Base-by-base conservation (phyloP, 164 flowering plant species). In the Vitis riparia region DNA sequence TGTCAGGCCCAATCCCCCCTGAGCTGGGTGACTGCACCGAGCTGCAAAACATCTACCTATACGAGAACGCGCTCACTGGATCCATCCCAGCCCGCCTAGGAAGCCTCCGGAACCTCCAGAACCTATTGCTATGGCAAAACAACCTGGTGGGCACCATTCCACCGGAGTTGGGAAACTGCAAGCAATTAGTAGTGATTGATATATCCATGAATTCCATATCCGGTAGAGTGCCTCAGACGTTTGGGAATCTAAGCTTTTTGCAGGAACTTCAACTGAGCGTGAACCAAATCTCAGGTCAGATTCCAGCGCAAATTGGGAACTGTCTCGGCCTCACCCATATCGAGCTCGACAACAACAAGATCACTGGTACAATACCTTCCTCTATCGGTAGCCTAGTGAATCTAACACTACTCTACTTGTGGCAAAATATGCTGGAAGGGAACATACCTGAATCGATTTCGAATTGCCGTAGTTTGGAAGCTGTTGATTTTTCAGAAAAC, bases 301-400 rank as follows among this genome's bases (percentile, higher is more conserved):
- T 92, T 49, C 97, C 97, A 9, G 13, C 76, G 0, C 66, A 78
- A 17, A 59, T 89, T 5, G 87, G 85, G 12, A 87, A 85, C 59
- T 89, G 93, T 51, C 51, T 11, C 13, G 65, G 66, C 30, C 67
- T 92, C 1, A 85, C 88, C 55, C 91, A 84, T 56, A 77, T 92
- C n/a, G 92, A 85, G 74, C 91, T 92, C 55, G 97, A 92, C 64
- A 92, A 92, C 83, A 92, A 92, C 66, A 88, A 84, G 55, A 60
- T 92, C 75, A 73, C 86, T 1, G 97, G 95, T 2, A 12, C 83
- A 8, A 90, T 92, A 8, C 97, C 97, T 11, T 37, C 77, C 6
- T 85, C 83, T 29, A 57, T 92, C 11, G 95, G 93, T 0, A 71
- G 66, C 12, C 71, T 92, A 2, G n/a, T 55, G 27, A 84, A 88